Percentiles rank a stretch among this genome's conserved stretches.
These are phyloP conservation scores for Liriodendron chinense DNA, from an alignment of 164 flowering plant species.

Conservation along the genomic window DNA sequence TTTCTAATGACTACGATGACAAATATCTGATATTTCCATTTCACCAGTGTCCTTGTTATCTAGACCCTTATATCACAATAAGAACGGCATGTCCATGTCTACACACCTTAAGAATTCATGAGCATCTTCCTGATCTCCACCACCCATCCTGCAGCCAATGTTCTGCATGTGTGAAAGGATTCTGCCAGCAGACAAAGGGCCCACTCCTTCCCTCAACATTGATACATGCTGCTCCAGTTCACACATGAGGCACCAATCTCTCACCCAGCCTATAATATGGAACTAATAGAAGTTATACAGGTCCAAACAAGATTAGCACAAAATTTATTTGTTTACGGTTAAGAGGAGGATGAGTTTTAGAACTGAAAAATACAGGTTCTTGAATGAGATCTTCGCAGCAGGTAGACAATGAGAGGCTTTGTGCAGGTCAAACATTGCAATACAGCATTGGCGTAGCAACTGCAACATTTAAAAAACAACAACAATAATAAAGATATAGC, in stretches of 20 bases:
- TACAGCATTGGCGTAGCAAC: constrained; percentile 94
- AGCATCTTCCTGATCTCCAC: constrained; percentile 95
- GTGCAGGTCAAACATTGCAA: constrained; percentile 84
- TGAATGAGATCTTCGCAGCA: constrained; percentile 71
- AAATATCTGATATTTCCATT: background rate
- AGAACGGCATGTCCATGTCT: background rate
- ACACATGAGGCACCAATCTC: constrained; percentile 86
- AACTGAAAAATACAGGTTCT: constrained; percentile 46
- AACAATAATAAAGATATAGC: background rate
- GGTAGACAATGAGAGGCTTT: constrained; percentile 66
- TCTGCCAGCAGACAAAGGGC: constrained; percentile 63
- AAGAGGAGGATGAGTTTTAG: background rate
- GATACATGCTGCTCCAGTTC: constrained; percentile 70
- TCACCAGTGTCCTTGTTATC: background rate
- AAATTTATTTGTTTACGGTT: constrained; percentile 2
- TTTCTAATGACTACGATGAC: no score
- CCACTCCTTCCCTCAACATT: constrained; percentile 54
- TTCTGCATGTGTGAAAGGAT: constrained; percentile 60
- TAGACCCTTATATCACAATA: background rate
- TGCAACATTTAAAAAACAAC: constrained; percentile 30
- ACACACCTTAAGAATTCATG: constrained; percentile 86
- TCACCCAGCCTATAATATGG: constrained; percentile 42
- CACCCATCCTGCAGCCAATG: constrained; percentile 65
- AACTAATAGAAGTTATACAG: background rate
- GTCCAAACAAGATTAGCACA: background rate